A percentile compares a stretch with the other conserved stretches of the same genome.
phyloP scores from a whole-genome alignment of 345 rosid species.

The Arabidopsis arenosa region DNA sequence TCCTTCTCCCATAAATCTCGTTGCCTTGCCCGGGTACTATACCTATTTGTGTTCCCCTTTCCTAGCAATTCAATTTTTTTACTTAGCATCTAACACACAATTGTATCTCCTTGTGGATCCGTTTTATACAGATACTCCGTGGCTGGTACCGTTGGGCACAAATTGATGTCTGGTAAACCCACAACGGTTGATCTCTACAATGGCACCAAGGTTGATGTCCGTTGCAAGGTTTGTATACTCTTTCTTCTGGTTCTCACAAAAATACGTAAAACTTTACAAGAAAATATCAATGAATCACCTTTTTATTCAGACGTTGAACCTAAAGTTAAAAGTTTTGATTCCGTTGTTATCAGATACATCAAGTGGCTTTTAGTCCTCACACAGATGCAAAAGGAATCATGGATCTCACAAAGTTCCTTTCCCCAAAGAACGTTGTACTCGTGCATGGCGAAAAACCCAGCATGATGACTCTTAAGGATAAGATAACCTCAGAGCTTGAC shows the following conservation, averaged over 20 bases:
- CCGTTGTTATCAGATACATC: conserved; percentile 67
- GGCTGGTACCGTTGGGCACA: conserved; percentile 93
- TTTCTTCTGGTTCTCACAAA: conserved; percentile 24
- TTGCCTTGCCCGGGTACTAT: conserved; percentile 89
- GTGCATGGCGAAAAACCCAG: conserved; percentile 95
- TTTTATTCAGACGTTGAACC: background rate
- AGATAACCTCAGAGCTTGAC: conserved; percentile 69
- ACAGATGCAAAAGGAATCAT: conserved; percentile 94
- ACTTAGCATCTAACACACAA: background rate
- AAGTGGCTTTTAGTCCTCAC: conserved; percentile 92
- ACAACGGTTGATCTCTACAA: conserved; percentile 82
- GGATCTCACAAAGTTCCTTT: conserved; percentile 90
- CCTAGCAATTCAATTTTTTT: conserved; percentile 1
- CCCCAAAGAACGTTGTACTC: conserved; percentile 80
- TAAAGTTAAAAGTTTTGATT: background rate
- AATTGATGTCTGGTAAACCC: conserved; percentile 86
- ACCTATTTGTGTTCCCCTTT: conserved; percentile 5
- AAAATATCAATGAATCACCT: background rate
- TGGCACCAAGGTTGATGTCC: conserved; percentile 81
- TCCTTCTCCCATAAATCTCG: conserved; percentile 78
- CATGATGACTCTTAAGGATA: conserved; percentile 77
- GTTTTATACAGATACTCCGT: conserved; percentile 69
- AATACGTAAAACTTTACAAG: background rate
- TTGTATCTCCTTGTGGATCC: conserved; percentile 4
- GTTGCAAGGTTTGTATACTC: conserved; percentile 73